phyloP scores from a whole-genome alignment of 768 basidiomycete species.

The Suillus alpinus region DNA sequence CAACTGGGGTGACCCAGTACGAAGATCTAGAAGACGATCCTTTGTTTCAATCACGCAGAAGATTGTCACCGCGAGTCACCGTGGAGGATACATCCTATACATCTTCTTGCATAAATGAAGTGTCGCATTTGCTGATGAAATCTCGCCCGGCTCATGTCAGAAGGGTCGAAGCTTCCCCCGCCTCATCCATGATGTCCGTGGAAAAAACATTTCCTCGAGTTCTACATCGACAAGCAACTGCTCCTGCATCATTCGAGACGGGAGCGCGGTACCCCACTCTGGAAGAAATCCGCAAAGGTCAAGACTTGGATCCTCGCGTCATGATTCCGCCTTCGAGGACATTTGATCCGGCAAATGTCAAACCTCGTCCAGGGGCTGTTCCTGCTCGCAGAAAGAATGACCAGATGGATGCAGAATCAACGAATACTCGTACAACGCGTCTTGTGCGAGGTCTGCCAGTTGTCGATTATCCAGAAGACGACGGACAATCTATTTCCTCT shows the following conservation, averaged over 20 bases:
- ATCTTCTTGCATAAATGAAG: conserved; percentile 8
- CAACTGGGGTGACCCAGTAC: conserved; percentile 23
- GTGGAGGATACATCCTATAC: conserved; percentile 17
- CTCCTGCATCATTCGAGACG: conserved; percentile 2
- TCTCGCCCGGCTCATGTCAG: conserved; percentile 9
- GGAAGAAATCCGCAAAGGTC: conserved; percentile 12
- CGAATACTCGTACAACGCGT: neutral
- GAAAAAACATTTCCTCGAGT: conserved; percentile 10
- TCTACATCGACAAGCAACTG: conserved; percentile 10
- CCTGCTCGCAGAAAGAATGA: neutral
- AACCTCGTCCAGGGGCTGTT: conserved; percentile 15
- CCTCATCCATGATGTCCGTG: conserved; percentile 6
- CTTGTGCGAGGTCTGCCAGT: neutral
- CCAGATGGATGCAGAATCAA: neutral
- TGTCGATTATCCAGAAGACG: neutral
- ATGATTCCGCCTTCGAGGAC: conserved; percentile 24
- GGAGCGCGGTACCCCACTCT: conserved; percentile 23
- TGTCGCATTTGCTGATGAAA: neutral
- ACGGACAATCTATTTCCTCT: neutral
- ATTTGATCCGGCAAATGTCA: conserved; percentile 27
- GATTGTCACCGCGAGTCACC: conserved; percentile 15
- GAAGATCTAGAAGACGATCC: conserved; percentile 15
- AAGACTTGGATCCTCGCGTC: conserved; percentile 22
- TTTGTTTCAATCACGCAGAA: conserved; percentile 6
- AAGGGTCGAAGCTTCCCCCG: conserved; percentile 3